Conservation (phyloP, 1,284 basidiomycete species). For the Leccinum subrobustum region DNA sequence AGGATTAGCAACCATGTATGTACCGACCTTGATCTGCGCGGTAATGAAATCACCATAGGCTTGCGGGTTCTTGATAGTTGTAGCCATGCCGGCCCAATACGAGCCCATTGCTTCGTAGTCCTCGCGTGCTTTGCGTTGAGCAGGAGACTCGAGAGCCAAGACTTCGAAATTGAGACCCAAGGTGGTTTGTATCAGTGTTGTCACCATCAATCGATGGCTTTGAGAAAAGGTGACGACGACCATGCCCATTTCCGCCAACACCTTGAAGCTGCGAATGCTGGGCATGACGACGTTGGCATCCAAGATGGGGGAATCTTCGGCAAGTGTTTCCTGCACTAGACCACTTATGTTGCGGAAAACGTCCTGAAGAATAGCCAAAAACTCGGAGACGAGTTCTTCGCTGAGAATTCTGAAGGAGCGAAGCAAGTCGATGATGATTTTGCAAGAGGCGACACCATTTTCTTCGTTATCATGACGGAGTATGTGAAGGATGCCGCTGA, state of each 20-base stretch:
- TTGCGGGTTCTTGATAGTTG: constrained; percentile 71
- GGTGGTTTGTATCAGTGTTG: constrained; percentile 71
- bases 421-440: constrained; percentile 85
- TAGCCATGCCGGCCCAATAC: constrained; percentile 86
- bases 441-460: constrained; percentile 89
- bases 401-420: constrained; percentile 70
- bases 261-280: constrained; percentile 90
- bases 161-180: constrained; percentile 77
- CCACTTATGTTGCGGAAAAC: constrained; percentile 77
- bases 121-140: constrained; percentile 82
- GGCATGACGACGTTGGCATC: constrained; percentile 61
- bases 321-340: constrained; percentile 78
- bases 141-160: constrained; percentile 80
- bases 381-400: constrained; percentile 79
- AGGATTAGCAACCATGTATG: background rate
- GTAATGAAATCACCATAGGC: constrained; percentile 89
- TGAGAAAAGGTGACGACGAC: constrained; percentile 92
- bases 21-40: constrained; percentile 86
- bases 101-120: constrained; percentile 74
- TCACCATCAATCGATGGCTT: constrained; percentile 67
- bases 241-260: constrained; percentile 92
- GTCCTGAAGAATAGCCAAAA: constrained; percentile 76
- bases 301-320: constrained; percentile 54
- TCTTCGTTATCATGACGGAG: constrained; percentile 96
- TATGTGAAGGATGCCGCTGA: constrained; percentile 77